Evolutionary conservation across 106 monocot species (phyloP), one percentile per base, ranked within the genome.

Genomic region (Allium sativum): DNA sequence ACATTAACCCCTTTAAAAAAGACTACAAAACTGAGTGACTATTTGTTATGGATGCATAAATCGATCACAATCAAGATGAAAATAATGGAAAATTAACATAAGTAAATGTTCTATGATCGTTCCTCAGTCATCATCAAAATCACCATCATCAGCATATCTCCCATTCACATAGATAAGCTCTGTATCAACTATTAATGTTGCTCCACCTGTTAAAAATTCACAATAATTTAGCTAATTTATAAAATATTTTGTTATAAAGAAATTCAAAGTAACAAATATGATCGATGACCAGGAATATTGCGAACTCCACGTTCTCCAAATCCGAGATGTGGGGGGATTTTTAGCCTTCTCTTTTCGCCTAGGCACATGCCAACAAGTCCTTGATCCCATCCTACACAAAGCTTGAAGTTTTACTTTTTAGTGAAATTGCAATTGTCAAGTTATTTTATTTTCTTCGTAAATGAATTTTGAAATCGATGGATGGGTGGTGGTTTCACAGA

Each of bases 331-430:
- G 89, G 47, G 40, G 93, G 93, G 61, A 93, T 89, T 77, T 93
- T 93, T 15, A 93, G 67, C 76, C 85, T 94, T 48, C 93, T 56
- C 66, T 94, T 94, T 65, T 94, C 93, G 51, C 93, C 93, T 0
- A 94, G 73, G 19, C 93, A 94, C 86, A 94, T 94, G 22, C 93
- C 93, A 45, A 89, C 62, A 59, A 94, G 65, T 2, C 93, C 93
- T 74, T 94, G 93, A 70, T 94, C 93, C 93, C 89, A 94, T 67
- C 93, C 93, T 93, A 31, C 31, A 31, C 31, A 31, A 31, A 31
- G 31, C 31, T 31, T 31, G 31, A 31, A 31, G 5, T 31, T 31
- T 31, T 31, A 31, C 5, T 31, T 31, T 31, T 31, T 5, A 3
- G 5, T 5, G 31, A 31, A 31, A 31, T 31, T 31, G 31, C 5